Conservation (phyloP, 2,329 filamentous ascomycete genomes). For the Arachnomyces sp. region DNA sequence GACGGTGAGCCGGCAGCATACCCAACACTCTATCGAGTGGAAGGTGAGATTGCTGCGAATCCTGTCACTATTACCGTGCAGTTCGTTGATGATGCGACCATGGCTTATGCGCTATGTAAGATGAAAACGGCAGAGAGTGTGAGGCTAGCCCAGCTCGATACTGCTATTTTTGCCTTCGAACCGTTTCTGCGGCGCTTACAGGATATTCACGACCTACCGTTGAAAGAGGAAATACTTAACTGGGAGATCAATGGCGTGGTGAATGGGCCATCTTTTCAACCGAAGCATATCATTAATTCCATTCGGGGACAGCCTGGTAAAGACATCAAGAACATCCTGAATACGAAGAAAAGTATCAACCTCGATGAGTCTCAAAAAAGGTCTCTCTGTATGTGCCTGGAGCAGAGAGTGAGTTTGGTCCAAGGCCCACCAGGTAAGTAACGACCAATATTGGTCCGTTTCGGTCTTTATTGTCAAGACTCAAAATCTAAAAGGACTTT, state of each 20-base stretch:
- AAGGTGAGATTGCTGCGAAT: slow-evolving; percentile 37
- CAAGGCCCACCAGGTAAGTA: slow-evolving; percentile 60
- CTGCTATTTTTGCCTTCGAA: slow-evolving; percentile 59
- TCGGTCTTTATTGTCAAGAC: too few species aligned
- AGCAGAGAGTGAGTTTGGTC: slow-evolving; percentile 48
- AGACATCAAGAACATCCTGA: slow-evolving; percentile 3
- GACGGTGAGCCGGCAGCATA: slow-evolving; percentile 14
- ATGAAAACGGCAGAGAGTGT: slow-evolving; percentile 27
- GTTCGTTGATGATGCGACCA: slow-evolving; percentile 32
- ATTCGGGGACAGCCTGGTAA: background rate
- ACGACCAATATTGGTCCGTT: background rate
- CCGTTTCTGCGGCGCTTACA: slow-evolving; percentile 55
- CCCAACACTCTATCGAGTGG: slow-evolving; percentile 28
- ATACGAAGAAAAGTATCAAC: background rate
- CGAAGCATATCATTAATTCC: background rate
- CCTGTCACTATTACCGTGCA: slow-evolving; percentile 17
- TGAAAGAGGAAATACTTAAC: slow-evolving; percentile 45
- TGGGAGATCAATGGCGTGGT: slow-evolving; percentile 16
- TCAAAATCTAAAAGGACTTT: background rate
- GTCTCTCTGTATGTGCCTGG: slow-evolving; percentile 47
- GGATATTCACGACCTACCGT: slow-evolving; percentile 45
- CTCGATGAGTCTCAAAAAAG: slow-evolving; percentile 48
- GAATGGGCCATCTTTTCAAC: slow-evolving; percentile 3
- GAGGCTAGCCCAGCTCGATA: slow-evolving; percentile 51
- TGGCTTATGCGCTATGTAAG: slow-evolving; percentile 45